Base-by-base conservation (phyloP, 371 early-diverging fungal species). In the Syncephalastrum contaminatum region DNA sequence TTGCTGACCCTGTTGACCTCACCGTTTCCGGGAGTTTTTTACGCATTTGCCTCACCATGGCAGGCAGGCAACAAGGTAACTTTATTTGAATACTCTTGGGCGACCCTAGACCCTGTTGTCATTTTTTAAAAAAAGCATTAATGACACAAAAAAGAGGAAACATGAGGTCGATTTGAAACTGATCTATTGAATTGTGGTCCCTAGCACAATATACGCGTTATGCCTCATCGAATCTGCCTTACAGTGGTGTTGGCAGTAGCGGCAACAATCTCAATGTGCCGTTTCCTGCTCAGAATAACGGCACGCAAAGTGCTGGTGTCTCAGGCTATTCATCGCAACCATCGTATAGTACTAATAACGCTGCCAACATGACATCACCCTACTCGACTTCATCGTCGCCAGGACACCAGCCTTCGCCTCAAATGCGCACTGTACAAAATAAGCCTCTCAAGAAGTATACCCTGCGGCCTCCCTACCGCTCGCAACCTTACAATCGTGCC, bases 181-280 rank as follows among this genome's bases (percentile, higher is more conserved):
- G 40, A 27, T 24, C 22, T 27, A 20, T 19, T 55, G 18, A 18
- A 52, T 25, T 20, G 22, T 24, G 19, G 14, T 53, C 43, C 20
- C 14, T 54, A 76, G 77, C 67, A 40, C 71, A 70, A 55, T 73
- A 69, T 52, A 58, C 73, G 73, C 77, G 77, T 60, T 76, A 76
- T 62, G 62, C 66, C 52, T 62, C 71, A n/a, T 50, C 64, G 21
- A 71, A 65, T 53, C 54, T 56, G 16, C 43, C 69, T n/a, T 51
- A 63, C 46, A 18, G 51, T 20, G 54, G 53, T 16, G 52, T 42
- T 22, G 43, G 51, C 54, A 58, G 49, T 51, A 53, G 50, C 42
- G 59, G 42, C 21, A 60, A 64, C 43, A 74, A 64, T 51, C 64
- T 77, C 49, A 70, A 66, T 47, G 60, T 74, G n/a, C 70, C 72